phyloP scores from a whole-genome alignment of 2,329 filamentous ascomycete species.

The Cladosporium sp. region DNA sequence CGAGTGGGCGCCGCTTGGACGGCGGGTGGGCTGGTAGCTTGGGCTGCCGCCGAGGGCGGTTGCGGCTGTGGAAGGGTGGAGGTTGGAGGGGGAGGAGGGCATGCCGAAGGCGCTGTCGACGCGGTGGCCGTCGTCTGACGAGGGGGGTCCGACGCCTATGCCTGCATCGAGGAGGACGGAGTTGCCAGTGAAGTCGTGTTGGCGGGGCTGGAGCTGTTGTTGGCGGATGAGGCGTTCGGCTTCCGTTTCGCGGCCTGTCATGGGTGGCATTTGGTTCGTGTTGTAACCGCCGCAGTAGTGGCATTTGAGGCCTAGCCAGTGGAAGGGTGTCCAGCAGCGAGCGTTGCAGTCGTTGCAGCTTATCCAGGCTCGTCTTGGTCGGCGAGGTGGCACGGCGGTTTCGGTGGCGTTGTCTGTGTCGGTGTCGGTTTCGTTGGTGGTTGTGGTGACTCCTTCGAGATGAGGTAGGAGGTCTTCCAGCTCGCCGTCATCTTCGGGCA shows the following conservation, averaged over 20 bases:
- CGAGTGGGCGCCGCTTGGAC: slow-evolving; percentile 23
- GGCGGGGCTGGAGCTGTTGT: slow-evolving; percentile 23
- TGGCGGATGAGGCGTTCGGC: slow-evolving; percentile 29
- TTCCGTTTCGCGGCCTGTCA: slow-evolving; percentile 34
- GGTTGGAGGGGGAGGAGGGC: slow-evolving; percentile 18
- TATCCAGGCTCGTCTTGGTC: slow-evolving; percentile 60
- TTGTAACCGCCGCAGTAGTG: slow-evolving; percentile 54
- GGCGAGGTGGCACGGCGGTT: slow-evolving; percentile 12
- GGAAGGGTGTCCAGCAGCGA: slow-evolving; percentile 79
- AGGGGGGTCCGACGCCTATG: slow-evolving; percentile 22
- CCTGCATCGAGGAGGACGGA: slow-evolving; percentile 30
- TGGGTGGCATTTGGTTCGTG: slow-evolving; percentile 44
- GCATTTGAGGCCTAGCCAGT: slow-evolving; percentile 93
- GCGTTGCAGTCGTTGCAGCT: slow-evolving; percentile 94
- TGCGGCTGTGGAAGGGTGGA: slow-evolving; percentile 14
- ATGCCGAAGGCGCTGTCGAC: slow-evolving; percentile 19
- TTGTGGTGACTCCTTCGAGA: slow-evolving; percentile 11
- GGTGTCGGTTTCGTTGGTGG: slow-evolving; percentile 1
- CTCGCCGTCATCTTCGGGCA: slow-evolving; percentile 56
- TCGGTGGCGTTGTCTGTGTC: slow-evolving; percentile 2
- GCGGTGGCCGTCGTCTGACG: slow-evolving; percentile 17
- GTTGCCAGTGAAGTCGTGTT: slow-evolving; percentile 33
- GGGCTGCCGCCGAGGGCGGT: slow-evolving; percentile 15
- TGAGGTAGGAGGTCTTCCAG: slow-evolving; percentile 26
- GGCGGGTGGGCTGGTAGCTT: slow-evolving; percentile 17